Evolutionary conservation across 345 rosid species (phyloP).

Genomic region (Ceriops tagal): DNA sequence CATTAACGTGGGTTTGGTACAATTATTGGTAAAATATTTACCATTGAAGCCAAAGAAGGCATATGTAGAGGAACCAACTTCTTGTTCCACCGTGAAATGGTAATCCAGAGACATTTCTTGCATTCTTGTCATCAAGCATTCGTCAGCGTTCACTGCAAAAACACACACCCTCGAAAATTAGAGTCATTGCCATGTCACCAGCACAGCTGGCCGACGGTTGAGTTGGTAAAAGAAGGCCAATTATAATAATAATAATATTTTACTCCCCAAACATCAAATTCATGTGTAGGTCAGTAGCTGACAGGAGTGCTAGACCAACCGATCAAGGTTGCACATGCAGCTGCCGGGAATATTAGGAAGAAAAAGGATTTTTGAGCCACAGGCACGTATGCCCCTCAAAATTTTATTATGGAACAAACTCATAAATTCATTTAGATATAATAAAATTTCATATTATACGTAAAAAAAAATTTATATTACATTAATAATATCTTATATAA

Average conservation of each 20-base stretch:
- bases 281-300: constrained; percentile 28
- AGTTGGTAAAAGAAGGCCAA: no score
- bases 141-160: constrained; percentile 77
- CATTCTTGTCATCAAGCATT: constrained; percentile 97
- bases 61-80: constrained; percentile 91
- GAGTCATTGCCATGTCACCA: constrained; percentile 16
- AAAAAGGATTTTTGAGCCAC: not conserved
- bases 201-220: constrained; percentile 27
- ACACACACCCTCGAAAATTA: not conserved
- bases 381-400: constrained; percentile 27
- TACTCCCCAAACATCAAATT: constrained; percentile 1
- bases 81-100: constrained; percentile 93
- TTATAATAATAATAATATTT: not conserved
- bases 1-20: not conserved
- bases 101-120: constrained; percentile 97
- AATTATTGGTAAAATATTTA: constrained; percentile 12
- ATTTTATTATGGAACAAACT: constrained; percentile 6
- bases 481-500: no score
- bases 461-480: no score
- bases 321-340: constrained; percentile 46
- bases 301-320: constrained; percentile 30
- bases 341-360: constrained; percentile 22
- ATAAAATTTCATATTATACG: no score
- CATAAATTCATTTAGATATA: no score
- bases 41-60: constrained; percentile 98